These are phyloP conservation scores for Claviceps sp. DNA, from an alignment of 2,329 filamentous ascomycete genomes.

Conservation along the genomic window DNA sequence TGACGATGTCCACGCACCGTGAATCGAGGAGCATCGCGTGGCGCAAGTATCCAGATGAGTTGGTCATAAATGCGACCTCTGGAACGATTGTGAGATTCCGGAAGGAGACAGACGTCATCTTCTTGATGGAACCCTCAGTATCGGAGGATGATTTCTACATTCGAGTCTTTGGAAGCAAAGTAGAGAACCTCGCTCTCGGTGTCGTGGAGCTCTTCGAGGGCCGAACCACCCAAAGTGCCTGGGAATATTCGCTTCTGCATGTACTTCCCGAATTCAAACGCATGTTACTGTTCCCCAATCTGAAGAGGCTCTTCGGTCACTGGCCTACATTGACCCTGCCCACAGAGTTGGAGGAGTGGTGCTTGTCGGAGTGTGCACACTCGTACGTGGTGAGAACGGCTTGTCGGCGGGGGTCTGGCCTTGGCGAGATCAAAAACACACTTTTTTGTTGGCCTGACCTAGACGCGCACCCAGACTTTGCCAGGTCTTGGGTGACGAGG, in stretches of 20 bases:
- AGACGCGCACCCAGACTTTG: too few species aligned
- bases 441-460: too few species aligned
- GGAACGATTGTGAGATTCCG: conserved; percentile 18
- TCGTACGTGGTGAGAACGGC: too few species aligned
- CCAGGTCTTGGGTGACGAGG: too few species aligned
- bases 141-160: conserved; percentile 7
- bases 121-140: conserved; percentile 9
- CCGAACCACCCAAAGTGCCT: too few species aligned
- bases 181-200: conserved; percentile 17
- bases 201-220: background rate
- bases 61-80: conserved; percentile 14
- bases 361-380: too few species aligned
- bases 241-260: background rate
- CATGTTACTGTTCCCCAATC: background rate
- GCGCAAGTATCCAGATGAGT: conserved; percentile 18
- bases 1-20: conserved; percentile 20
- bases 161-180: conserved; percentile 15
- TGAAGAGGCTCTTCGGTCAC: too few species aligned
- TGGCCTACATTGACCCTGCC: too few species aligned
- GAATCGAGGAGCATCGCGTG: conserved; percentile 22
- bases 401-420: too few species aligned
- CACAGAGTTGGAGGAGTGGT: too few species aligned
- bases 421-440: too few species aligned
- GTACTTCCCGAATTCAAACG: background rate
- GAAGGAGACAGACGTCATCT: conserved; percentile 18